A percentile compares a stretch with the other conserved stretches of the same genome.
phyloP scores from a whole-genome alignment of 2,329 filamentous ascomycete genomes.

The Pseudophaeomoniella oleicola region DNA sequence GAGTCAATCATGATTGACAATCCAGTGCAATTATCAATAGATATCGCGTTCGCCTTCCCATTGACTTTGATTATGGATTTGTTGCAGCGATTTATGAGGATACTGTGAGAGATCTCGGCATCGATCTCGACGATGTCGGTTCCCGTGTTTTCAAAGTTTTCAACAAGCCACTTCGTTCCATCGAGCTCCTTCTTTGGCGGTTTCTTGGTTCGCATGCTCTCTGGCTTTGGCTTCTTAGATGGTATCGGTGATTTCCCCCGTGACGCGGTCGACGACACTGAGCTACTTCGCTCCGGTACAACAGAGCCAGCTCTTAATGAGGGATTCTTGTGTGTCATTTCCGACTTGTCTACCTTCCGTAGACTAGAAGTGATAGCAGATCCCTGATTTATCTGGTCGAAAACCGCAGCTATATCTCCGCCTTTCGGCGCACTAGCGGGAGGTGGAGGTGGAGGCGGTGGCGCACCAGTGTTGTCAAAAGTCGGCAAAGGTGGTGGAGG shows the following conservation, averaged over 20 bases:
- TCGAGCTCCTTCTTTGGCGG: constrained; percentile 65
- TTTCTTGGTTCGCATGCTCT: constrained; percentile 74
- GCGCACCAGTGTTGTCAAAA: constrained; percentile 36
- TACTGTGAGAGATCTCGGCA: constrained; percentile 69
- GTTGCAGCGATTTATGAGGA: constrained; percentile 83
- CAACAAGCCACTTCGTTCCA: constrained; percentile 88
- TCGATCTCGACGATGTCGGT: constrained; percentile 62
- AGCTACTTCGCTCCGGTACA: constrained; percentile 47
- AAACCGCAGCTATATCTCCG: constrained; percentile 70
- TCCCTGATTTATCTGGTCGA: constrained; percentile 81
- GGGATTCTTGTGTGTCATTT: constrained; percentile 99
- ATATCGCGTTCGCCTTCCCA: constrained; percentile 94
- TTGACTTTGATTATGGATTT: constrained; percentile 79
- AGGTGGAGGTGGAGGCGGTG: constrained; percentile 50
- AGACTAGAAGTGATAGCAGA: constrained; percentile 75
- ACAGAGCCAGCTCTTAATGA: constrained; percentile 59
- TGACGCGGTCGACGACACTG: constrained; percentile 28
- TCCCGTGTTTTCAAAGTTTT: constrained; percentile 73
- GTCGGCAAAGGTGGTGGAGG: constrained; percentile 33
- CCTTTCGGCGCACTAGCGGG: constrained; percentile 28
- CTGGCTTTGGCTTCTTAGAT: constrained; percentile 72
- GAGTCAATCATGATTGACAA: constrained; percentile 79
- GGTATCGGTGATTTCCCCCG: constrained; percentile 77
- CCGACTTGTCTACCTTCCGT: constrained; percentile 81
- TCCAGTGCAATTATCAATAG: constrained; percentile 76